phyloP scores from a whole-genome alignment of 2,329 filamentous ascomycete genomes.

The Monilinia fructicola region DNA sequence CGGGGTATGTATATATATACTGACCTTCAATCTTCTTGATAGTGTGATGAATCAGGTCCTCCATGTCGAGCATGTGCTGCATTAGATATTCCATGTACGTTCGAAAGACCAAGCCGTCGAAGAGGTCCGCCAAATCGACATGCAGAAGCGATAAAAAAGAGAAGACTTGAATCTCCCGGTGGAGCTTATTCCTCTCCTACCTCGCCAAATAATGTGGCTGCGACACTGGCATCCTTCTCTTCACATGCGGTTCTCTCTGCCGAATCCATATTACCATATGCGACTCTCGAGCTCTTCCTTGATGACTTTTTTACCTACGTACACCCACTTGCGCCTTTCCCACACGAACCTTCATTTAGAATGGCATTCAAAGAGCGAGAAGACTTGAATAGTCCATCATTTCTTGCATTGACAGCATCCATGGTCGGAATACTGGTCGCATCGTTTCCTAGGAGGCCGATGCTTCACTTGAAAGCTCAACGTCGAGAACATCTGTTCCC shows the following conservation, averaged over 20 bases:
- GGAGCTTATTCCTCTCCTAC: slow-evolving; percentile 35
- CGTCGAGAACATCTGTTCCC: slow-evolving; percentile 65
- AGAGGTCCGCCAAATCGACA: slow-evolving; percentile 66
- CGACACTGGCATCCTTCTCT: slow-evolving; percentile 39
- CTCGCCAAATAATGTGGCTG: slow-evolving; percentile 39
- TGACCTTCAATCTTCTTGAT: slow-evolving; percentile 23
- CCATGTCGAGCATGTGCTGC: slow-evolving; percentile 64
- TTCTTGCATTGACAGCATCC: slow-evolving; percentile 68
- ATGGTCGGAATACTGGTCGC: slow-evolving; percentile 75
- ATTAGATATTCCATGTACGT: slow-evolving; percentile 67
- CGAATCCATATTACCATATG: slow-evolving; percentile 69
- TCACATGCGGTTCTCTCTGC: slow-evolving; percentile 51
- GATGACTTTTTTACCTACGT: slow-evolving; percentile 85
- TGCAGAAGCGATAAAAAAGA: slow-evolving; percentile 65
- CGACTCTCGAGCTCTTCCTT: slow-evolving; percentile 66
- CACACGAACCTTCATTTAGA: slow-evolving; percentile 75
- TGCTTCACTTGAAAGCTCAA: slow-evolving; percentile 67
- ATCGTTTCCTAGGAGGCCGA: slow-evolving; percentile 71
- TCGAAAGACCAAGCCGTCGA: slow-evolving; percentile 61
- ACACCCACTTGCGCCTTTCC: slow-evolving; percentile 73
- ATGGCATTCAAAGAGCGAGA: slow-evolving; percentile 65
- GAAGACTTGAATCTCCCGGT: slow-evolving; percentile 45
- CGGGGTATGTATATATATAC: slow-evolving; percentile 20
- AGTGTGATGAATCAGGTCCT: slow-evolving; percentile 66
- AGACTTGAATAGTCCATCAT: slow-evolving; percentile 64